These are phyloP conservation scores for Leptodontidium sp. DNA, from an alignment of 2,329 filamentous ascomycete species.

Conservation along the genomic window DNA sequence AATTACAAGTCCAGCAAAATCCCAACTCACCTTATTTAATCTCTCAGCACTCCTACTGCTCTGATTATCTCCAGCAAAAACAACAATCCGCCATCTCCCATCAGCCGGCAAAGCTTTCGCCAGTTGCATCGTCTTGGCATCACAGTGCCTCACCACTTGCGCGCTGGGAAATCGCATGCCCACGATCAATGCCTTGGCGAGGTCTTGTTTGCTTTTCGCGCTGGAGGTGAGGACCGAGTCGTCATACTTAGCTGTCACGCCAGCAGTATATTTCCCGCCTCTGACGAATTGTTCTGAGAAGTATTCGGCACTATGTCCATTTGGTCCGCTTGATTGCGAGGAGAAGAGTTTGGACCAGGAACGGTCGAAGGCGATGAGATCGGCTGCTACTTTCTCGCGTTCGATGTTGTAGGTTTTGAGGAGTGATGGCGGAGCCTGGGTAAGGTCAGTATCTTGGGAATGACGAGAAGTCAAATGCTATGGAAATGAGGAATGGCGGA, in stretches of 20 bases:
- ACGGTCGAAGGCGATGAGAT: slow-evolving; percentile 69
- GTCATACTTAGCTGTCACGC: slow-evolving; percentile 63
- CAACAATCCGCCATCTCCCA: slow-evolving; percentile 59
- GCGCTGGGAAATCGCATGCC: slow-evolving; percentile 66
- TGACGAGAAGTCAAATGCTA: too few species aligned
- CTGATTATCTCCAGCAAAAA: slow-evolving; percentile 56
- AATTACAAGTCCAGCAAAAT: too few species aligned
- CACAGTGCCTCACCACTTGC: slow-evolving; percentile 66
- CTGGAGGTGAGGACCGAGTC: slow-evolving; percentile 56
- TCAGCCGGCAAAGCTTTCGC: slow-evolving; percentile 58
- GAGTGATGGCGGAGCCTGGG: slow-evolving; percentile 46
- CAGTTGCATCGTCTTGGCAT: slow-evolving; percentile 64
- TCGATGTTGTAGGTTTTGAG: slow-evolving; percentile 63
- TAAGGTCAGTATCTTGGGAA: too few species aligned
- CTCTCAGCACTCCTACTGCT: slow-evolving; percentile 38
- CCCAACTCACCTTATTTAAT: slow-evolving; percentile 50
- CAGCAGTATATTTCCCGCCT: slow-evolving; percentile 66
- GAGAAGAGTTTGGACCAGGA: slow-evolving; percentile 62
- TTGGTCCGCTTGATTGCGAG: slow-evolving; percentile 48
- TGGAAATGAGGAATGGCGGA: neutral
- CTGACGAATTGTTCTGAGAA: slow-evolving; percentile 65
- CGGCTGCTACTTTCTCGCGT: slow-evolving; percentile 59
- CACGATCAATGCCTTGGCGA: slow-evolving; percentile 54
- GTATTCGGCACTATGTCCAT: slow-evolving; percentile 53
- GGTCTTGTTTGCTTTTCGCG: slow-evolving; percentile 44